These are phyloP conservation scores for Petrea volubilis DNA, from an alignment of 257 asterid species.

Conservation along the genomic window DNA sequence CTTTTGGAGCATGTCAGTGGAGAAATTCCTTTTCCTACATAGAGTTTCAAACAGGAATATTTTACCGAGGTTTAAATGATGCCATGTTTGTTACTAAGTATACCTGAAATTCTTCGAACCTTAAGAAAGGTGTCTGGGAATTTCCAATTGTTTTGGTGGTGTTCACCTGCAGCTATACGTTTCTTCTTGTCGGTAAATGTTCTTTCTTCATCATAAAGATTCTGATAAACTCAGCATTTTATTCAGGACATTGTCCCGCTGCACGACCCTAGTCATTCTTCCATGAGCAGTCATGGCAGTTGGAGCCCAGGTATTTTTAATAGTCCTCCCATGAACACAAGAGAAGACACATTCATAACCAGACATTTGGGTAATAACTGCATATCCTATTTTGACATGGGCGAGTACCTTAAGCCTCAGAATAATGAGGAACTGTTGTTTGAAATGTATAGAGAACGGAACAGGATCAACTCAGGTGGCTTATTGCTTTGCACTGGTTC, in stretches of 20 bases:
- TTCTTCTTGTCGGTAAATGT: background rate
- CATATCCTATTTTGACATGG: conserved; percentile 54
- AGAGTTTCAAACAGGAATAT: background rate
- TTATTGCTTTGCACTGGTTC: conserved; percentile 54
- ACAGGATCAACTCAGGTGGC: conserved; percentile 68
- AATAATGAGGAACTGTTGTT: conserved; percentile 57
- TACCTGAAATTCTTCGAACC: background rate
- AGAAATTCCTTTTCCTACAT: background rate
- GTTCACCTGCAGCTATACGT: background rate
- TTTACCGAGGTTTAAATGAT: background rate
- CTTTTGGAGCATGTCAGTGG: background rate
- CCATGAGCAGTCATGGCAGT: conserved; percentile 74
- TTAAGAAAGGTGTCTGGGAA: background rate
- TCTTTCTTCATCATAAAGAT: background rate
- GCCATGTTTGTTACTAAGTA: background rate
- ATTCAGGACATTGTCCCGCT: conserved; percentile 37
- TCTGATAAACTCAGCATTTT: conserved; percentile 10
- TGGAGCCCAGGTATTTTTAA: conserved; percentile 48
- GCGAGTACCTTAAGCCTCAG: conserved; percentile 43
- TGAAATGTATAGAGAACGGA: conserved; percentile 59
- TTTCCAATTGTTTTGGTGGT: background rate
- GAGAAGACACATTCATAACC: conserved; percentile 24
- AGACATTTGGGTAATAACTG: conserved; percentile 18
- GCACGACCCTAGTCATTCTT: conserved; percentile 39
- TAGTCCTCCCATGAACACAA: conserved; percentile 13